phyloP scores from a whole-genome alignment of 2,329 filamentous ascomycete species.

The Aulographum hederae region DNA sequence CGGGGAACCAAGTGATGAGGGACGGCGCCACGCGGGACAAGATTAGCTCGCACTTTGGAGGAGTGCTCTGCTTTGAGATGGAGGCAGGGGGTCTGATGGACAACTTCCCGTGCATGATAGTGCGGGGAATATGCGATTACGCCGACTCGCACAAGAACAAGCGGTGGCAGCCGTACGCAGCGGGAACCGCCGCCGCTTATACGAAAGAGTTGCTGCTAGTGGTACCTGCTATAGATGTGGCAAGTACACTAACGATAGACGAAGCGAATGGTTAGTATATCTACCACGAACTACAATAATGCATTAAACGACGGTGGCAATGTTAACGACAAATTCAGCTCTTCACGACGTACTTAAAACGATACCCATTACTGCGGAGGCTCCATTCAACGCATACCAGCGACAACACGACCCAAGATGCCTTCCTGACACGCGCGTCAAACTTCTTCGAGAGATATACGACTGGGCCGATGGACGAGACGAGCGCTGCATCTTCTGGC shows the following conservation, averaged over 20 bases:
- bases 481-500: slow-evolving; percentile 12
- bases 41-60: slow-evolving; percentile 11
- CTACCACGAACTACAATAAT: no score
- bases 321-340: no score
- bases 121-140: slow-evolving; percentile 12
- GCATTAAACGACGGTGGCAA: no score
- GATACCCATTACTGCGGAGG: no score
- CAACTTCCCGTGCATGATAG: slow-evolving; percentile 10
- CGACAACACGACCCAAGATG: slow-evolving; percentile 7
- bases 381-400: no score
- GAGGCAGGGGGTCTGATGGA: slow-evolving; percentile 13
- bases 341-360: no score
- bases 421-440: slow-evolving; percentile 8
- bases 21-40: slow-evolving; percentile 18
- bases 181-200: slow-evolving; percentile 9
- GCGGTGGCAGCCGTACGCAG: slow-evolving; percentile 9
- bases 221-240: slow-evolving; percentile 6
- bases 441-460: slow-evolving; percentile 9
- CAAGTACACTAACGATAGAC: background rate
- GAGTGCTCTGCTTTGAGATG: slow-evolving; percentile 10
- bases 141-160: slow-evolving; percentile 10
- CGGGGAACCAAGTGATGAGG: slow-evolving; percentile 24
- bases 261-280: slow-evolving; percentile 2
- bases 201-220: slow-evolving; percentile 8
- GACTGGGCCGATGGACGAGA: slow-evolving; percentile 6